A percentile compares a stretch with the other conserved stretches of the same genome.
These are phyloP conservation scores for Fibroporia radiculosa DNA, from an alignment of 768 basidiomycete species.

Conservation along the genomic window DNA sequence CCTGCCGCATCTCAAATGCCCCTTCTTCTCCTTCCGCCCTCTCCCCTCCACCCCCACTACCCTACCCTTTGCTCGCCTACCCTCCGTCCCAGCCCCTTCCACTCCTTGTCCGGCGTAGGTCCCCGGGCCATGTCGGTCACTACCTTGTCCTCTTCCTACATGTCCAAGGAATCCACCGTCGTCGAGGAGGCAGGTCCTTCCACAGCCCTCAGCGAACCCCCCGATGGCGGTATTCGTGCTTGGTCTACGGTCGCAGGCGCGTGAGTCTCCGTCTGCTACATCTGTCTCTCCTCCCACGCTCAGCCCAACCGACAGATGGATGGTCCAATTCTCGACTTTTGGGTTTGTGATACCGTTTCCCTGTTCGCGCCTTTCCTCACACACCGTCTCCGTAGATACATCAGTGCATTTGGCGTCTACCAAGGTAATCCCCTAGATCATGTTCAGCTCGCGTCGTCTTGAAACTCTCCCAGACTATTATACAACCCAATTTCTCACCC, in stretches of 20 bases:
- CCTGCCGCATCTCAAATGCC: not conserved
- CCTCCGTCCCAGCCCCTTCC: not conserved
- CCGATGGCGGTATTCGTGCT: slow-evolving; percentile 11
- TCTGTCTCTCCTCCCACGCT: not conserved
- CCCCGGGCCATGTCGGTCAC: too few relatives aligned
- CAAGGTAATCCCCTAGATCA: slow-evolving; percentile 14
- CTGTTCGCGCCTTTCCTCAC: not conserved
- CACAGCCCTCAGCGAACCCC: not conserved
- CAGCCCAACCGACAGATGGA: slow-evolving; percentile 9
- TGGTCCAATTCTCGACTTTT: slow-evolving; percentile 19
- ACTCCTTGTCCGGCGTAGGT: too few relatives aligned
- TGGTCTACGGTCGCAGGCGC: slow-evolving; percentile 19
- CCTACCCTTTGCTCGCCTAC: not conserved
- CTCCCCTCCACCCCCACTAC: not conserved
- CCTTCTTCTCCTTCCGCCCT: not conserved
- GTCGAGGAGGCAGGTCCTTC: too few relatives aligned
- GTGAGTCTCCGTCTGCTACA: slow-evolving; percentile 8
- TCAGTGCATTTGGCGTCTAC: slow-evolving; percentile 23
- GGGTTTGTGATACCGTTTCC: slow-evolving; percentile 9
- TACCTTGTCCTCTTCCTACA: too few relatives aligned
- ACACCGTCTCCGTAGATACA: slow-evolving; percentile 9
- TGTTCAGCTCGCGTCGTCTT: not conserved
- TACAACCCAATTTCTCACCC: slow-evolving; percentile 12
- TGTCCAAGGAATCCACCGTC: too few relatives aligned
- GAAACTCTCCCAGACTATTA: slow-evolving; percentile 10